Conservation (phyloP, 148 eudicot species). For the Beta vulgaris region DNA sequence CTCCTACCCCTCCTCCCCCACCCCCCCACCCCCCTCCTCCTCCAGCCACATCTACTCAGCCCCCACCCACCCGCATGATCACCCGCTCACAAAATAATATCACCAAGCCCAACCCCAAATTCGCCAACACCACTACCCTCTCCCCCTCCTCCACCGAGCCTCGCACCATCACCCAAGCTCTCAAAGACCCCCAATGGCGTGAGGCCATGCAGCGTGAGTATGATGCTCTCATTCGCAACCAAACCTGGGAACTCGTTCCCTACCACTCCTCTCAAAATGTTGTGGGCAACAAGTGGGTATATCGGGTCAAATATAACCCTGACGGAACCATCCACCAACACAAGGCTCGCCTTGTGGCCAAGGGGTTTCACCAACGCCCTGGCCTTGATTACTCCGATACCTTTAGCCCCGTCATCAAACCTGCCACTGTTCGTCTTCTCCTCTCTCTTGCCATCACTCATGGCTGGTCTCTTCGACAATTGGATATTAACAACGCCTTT, state of each 20-base stretch:
- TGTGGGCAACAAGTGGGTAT: conserved; percentile 16
- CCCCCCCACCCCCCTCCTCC: not conserved
- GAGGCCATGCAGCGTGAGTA: not conserved
- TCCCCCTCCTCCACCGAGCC: not conserved
- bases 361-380: conserved; percentile 11
- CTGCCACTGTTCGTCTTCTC: not conserved
- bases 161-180: not conserved
- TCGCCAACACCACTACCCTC: not conserved
- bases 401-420: conserved; percentile 20
- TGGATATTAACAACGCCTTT: conserved; percentile 19
- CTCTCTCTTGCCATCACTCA: not conserved
- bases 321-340: conserved; percentile 3
- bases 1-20: not conserved
- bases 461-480: conserved; percentile 7
- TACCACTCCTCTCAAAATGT: not conserved
- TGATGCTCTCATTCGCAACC: not conserved
- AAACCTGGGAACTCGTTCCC: conserved; percentile 9
- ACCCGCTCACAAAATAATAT: not conserved
- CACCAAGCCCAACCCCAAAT: not conserved
- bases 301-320: not conserved
- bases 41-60: not conserved
- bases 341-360: not conserved
- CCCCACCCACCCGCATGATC: not conserved
- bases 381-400: conserved; percentile 14
- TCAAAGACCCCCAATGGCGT: not conserved